A percentile compares a stretch with the other conserved stretches of the same genome.
Evolutionary conservation across 805 yeast species (phyloP).

Genomic region (Candida odintsovae): DNA sequence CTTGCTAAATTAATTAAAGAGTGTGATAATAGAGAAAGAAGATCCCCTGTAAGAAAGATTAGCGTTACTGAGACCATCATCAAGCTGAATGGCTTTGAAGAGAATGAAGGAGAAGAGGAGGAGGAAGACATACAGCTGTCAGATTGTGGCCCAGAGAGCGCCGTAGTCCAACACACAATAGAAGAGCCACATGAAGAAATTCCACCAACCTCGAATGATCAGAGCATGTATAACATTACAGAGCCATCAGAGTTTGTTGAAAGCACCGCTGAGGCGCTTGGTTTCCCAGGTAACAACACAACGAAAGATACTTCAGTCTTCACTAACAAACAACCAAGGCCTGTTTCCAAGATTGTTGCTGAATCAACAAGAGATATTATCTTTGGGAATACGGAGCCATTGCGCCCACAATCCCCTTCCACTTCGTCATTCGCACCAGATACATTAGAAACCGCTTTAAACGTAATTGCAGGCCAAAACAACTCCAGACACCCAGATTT

Average conservation of each 20-base stretch:
- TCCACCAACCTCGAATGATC: not conserved
- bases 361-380: slow-evolving; percentile 11
- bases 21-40: not conserved
- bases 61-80: slow-evolving; percentile 28
- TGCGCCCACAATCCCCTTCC: not conserved
- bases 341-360: slow-evolving; percentile 14
- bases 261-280: slow-evolving; percentile 10
- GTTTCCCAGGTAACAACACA: slow-evolving; percentile 9
- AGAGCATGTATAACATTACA: not conserved
- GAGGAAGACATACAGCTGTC: not conserved
- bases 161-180: not conserved
- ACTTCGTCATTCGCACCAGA: not conserved
- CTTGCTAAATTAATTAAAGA: not conserved
- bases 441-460: not conserved
- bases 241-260: slow-evolving; percentile 6
- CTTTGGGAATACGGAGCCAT: not conserved
- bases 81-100: slow-evolving; percentile 1
- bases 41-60: slow-evolving; percentile 22
- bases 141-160: not conserved
- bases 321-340: slow-evolving; percentile 8
- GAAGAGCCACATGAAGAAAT: slow-evolving; percentile 9
- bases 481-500: not conserved
- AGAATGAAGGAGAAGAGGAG: not conserved
- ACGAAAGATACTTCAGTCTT: slow-evolving; percentile 20
- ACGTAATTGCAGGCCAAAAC: not conserved